These are phyloP conservation scores for Penicillium sp. DNA, from an alignment of 2,329 filamentous ascomycete genomes.

Conservation along the genomic window DNA sequence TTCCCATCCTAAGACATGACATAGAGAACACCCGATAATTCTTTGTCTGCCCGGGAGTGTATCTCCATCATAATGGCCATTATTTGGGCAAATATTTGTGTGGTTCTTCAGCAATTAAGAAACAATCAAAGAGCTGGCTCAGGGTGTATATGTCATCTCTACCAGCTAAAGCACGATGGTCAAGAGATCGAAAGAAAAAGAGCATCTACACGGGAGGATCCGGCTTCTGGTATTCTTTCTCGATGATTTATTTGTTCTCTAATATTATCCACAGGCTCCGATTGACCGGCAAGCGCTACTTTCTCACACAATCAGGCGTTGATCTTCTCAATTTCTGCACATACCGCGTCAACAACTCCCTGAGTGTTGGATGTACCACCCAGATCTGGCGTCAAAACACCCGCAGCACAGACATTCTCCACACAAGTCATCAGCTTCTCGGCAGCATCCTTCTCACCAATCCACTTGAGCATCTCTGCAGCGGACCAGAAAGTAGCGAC, in stretches of 20 bases:
- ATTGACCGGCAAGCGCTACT: not conserved
- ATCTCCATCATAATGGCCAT: not conserved
- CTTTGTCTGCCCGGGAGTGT: not conserved
- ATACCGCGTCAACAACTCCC: slow-evolving; percentile 63
- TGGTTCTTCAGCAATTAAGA: no score
- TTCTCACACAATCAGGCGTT: not conserved
- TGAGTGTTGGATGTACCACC: slow-evolving; percentile 63
- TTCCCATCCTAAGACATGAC: not conserved
- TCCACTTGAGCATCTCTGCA: slow-evolving; percentile 69
- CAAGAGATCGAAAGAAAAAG: no score
- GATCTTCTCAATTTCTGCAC: slow-evolving; percentile 54
- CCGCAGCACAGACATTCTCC: slow-evolving; percentile 63
- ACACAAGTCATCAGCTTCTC: slow-evolving; percentile 63
- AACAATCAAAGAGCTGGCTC: no score
- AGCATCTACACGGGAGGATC: not conserved
- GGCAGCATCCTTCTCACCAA: slow-evolving; percentile 64
- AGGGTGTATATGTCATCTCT: not conserved
- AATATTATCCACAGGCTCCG: not conserved
- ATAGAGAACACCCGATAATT: not conserved
- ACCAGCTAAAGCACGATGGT: not conserved
- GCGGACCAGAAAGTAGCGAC: slow-evolving; percentile 72
- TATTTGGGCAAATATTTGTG: not conserved
- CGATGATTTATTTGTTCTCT: not conserved
- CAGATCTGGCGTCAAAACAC: slow-evolving; percentile 64
- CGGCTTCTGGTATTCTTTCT: not conserved